phyloP scores from a whole-genome alignment of 1,284 basidiomycete species.

The Austroboletus niveus region DNA sequence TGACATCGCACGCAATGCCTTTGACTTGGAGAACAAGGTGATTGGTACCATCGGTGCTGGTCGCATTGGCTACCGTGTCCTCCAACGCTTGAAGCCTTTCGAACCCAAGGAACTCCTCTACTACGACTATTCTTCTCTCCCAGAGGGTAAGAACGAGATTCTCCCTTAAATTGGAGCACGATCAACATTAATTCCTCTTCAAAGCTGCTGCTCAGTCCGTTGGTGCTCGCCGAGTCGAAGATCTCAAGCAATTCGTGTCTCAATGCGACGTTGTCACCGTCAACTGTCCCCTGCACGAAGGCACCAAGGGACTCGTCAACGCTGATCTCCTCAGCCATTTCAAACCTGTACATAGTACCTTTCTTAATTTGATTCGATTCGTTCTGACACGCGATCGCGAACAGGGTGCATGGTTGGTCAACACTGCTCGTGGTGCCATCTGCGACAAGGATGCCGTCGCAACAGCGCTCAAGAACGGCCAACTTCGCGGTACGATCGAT shows the following conservation, averaged over 20 bases:
- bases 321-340: conserved; percentile 83
- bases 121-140: conserved; percentile 87
- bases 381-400: neutral
- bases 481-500: conserved; percentile 52
- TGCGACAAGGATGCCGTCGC: conserved; percentile 83
- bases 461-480: conserved; percentile 76
- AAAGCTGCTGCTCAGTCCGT: conserved; percentile 69
- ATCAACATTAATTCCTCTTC: conserved; percentile 20
- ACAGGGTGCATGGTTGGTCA: conserved; percentile 84
- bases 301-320: conserved; percentile 80
- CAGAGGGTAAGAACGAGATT: conserved; percentile 60
- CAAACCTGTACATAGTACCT: conserved; percentile 96
- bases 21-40: conserved; percentile 89
- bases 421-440: conserved; percentile 94
- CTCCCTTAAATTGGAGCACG: conserved; percentile 64
- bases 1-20: conserved; percentile 79
- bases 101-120: conserved; percentile 90
- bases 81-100: conserved; percentile 87
- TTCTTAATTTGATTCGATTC: neutral
- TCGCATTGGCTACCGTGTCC: conserved; percentile 87
- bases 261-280: conserved; percentile 84
- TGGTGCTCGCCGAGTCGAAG: conserved; percentile 73
- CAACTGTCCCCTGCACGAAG: conserved; percentile 92
- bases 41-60: conserved; percentile 88
- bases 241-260: conserved; percentile 84